These are phyloP conservation scores for Cercospora sp. DNA, from an alignment of 2,329 filamentous ascomycete genomes.

Conservation along the genomic window DNA sequence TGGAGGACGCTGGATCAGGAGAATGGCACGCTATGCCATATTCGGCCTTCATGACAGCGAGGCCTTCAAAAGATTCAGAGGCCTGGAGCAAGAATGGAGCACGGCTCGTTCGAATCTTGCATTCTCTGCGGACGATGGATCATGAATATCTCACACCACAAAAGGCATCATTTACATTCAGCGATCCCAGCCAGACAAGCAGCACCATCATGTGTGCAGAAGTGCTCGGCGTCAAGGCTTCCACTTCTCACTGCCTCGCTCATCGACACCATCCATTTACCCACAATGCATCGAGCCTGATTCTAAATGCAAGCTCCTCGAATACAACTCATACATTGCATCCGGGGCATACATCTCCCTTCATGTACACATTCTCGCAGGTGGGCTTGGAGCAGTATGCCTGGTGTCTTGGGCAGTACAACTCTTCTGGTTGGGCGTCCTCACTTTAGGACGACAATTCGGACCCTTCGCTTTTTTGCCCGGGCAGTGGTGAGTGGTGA, in stretches of 20 bases:
- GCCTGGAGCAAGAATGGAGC: background rate
- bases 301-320: background rate
- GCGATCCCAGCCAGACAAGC: no score
- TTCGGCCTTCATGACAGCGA: background rate
- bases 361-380: background rate
- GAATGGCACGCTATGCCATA: background rate
- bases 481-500: background rate
- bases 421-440: background rate
- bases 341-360: background rate
- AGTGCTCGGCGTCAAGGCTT: no score
- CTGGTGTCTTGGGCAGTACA: background rate
- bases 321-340: background rate
- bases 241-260: no score
- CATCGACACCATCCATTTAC: background rate
- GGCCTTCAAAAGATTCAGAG: background rate
- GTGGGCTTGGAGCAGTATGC: background rate
- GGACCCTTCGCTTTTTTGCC: background rate
- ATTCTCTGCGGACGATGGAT: no score
- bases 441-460: background rate
- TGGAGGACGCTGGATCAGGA: background rate
- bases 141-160: no score
- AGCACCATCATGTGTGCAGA: no score
- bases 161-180: no score
- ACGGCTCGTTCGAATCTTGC: background rate
- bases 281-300: background rate